These are phyloP conservation scores for Fusarium torreyae DNA, from an alignment of 2,329 filamentous ascomycete genomes.

Conservation along the genomic window DNA sequence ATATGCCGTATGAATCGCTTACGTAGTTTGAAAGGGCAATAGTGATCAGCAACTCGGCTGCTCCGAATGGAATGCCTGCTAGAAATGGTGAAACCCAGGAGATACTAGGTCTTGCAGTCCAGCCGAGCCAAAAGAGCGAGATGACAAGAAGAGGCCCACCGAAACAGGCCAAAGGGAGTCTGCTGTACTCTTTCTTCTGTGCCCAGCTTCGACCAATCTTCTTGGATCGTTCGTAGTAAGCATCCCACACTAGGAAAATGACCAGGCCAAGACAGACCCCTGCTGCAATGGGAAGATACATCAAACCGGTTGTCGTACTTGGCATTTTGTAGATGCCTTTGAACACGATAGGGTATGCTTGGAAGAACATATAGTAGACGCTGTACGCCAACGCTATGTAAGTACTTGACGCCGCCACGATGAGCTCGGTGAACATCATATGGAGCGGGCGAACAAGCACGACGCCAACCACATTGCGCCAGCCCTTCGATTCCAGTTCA, in stretches of 20 bases:
- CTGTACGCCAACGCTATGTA: slow-evolving; percentile 38
- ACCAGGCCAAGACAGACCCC: slow-evolving; percentile 15
- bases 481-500: slow-evolving; percentile 7
- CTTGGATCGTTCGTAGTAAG: slow-evolving; percentile 21
- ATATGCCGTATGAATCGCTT: slow-evolving; percentile 14
- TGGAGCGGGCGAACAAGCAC: slow-evolving; percentile 24
- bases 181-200: slow-evolving; percentile 27
- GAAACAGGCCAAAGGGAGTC: slow-evolving; percentile 34
- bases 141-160: slow-evolving; percentile 30
- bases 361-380: slow-evolving; percentile 41
- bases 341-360: slow-evolving; percentile 43
- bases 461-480: slow-evolving; percentile 16
- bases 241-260: slow-evolving; percentile 32
- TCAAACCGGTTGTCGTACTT: slow-evolving; percentile 10
- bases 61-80: slow-evolving; percentile 17
- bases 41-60: slow-evolving; percentile 12
- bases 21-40: slow-evolving; percentile 23
- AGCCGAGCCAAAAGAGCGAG: slow-evolving; percentile 42
- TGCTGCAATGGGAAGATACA: slow-evolving; percentile 21
- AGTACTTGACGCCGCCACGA: slow-evolving; percentile 29
- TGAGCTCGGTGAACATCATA: slow-evolving; percentile 32
- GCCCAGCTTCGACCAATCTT: slow-evolving; percentile 27
- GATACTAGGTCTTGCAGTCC: slow-evolving; percentile 24
- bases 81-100: slow-evolving; percentile 21
- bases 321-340: slow-evolving; percentile 26